Conservation (phyloP, 305 asterid genomes). For the Andrographis paniculata region DNA sequence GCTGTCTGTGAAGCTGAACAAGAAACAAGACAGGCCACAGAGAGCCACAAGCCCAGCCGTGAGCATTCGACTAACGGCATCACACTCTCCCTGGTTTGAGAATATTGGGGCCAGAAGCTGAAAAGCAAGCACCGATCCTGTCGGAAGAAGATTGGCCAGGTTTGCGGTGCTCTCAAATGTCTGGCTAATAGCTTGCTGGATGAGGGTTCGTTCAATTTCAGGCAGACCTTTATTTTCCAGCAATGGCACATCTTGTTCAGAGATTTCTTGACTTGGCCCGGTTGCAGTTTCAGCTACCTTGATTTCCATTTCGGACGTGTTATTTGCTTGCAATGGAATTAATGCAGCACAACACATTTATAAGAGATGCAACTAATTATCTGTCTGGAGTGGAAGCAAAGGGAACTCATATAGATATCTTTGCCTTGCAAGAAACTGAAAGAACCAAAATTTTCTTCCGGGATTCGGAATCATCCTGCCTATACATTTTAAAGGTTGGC, state of each 20-base stretch:
- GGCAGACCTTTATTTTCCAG: constrained; percentile 32
- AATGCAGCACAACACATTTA: constrained; percentile 24
- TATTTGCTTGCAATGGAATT: neutral
- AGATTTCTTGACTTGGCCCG: constrained; percentile 21
- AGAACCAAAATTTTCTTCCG: constrained; percentile 13
- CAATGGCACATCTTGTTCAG: constrained; percentile 37
- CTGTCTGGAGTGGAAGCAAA: constrained; percentile 35
- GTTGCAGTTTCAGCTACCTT: constrained; percentile 26
- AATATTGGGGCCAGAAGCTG: constrained; percentile 71
- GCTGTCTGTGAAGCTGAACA: constrained; percentile 71
- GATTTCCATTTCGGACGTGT: constrained; percentile 40
- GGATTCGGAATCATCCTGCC: constrained; percentile 1
- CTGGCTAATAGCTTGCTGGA: constrained; percentile 82
- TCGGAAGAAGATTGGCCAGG: constrained; percentile 77
- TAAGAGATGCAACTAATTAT: constrained; percentile 17
- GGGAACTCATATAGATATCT: constrained; percentile 17
- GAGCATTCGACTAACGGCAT: constrained; percentile 36
- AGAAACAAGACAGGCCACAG: constrained; percentile 58
- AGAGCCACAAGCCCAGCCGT: constrained; percentile 49
- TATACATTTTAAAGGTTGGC: constrained; percentile 7
- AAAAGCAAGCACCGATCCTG: constrained; percentile 75
- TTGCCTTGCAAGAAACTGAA: constrained; percentile 60
- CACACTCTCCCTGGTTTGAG: constrained; percentile 71
- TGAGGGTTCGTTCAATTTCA: constrained; percentile 47
- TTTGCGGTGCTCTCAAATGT: constrained; percentile 84